phyloP scores from a whole-genome alignment of 2,329 filamentous ascomycete species.

The Diaporthe sp. region DNA sequence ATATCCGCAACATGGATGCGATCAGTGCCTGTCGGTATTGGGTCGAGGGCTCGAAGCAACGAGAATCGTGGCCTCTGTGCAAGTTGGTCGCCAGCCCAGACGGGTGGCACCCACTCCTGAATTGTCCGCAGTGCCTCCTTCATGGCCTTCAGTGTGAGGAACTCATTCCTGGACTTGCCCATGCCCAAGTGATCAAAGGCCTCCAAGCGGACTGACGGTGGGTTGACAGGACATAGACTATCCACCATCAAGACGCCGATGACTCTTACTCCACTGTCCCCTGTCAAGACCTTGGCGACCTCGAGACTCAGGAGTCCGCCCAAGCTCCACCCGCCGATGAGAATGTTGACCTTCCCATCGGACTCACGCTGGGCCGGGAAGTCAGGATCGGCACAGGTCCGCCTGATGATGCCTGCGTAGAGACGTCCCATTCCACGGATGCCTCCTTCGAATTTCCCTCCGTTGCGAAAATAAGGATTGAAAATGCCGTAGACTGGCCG shows the following conservation, averaged over 20 bases:
- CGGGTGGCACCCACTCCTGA: background rate
- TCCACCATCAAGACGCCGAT: background rate
- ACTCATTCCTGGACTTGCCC: background rate
- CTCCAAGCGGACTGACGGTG: background rate
- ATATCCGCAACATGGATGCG: background rate
- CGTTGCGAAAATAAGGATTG: background rate
- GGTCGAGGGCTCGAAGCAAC: background rate
- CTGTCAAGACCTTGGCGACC: background rate
- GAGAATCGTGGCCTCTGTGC: background rate
- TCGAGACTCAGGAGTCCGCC: background rate
- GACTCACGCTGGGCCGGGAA: background rate
- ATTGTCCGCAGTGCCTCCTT: background rate
- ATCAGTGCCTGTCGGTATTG: background rate
- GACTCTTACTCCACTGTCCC: background rate
- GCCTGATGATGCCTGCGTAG: background rate
- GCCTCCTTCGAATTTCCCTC: background rate
- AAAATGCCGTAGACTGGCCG: background rate
- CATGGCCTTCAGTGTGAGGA: background rate
- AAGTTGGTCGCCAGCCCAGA: background rate
- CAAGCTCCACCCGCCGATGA: slow-evolving; percentile 1
- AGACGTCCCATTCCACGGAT: background rate
- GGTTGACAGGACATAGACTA: background rate
- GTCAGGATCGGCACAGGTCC: background rate
- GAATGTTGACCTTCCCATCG: background rate
- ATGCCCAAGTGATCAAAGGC: background rate